phyloP scores from a whole-genome alignment of 257 asterid genomes.

The Prunella vulgaris region DNA sequence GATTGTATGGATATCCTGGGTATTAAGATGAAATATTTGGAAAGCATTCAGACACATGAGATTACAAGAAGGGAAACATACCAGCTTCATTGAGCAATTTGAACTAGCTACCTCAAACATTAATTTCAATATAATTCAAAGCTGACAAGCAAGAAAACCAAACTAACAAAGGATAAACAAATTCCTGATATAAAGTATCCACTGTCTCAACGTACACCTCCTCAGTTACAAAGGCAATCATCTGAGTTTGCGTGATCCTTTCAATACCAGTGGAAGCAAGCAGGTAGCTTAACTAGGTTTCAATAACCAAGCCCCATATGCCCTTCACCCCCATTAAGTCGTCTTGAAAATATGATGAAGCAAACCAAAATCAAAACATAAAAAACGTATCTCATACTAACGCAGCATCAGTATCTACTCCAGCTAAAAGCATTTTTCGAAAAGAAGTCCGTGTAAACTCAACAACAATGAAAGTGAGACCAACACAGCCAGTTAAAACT shows the following conservation, averaged over 20 bases:
- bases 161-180: conserved; percentile 2
- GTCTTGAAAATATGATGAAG: neutral
- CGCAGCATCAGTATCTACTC: neutral
- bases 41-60: neutral
- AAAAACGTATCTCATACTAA: neutral
- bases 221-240: conserved; percentile 7
- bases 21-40: conserved; percentile 5
- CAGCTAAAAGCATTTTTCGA: neutral
- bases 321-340: neutral
- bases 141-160: neutral
- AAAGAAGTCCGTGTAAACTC: neutral
- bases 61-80: neutral
- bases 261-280: neutral
- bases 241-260: neutral
- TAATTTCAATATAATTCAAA: neutral
- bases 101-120: conserved; percentile 9
- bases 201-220: neutral
- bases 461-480: neutral
- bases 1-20: conserved; percentile 91
- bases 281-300: neutral
- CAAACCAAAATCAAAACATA: neutral
- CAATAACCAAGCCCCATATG: neutral
- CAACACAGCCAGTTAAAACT: neutral
- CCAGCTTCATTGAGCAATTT: conserved; percentile 2
- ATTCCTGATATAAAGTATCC: neutral